Evolutionary conservation across 129 eudicot species (phyloP).

Genomic region (Smallanthus sonchifolius): DNA sequence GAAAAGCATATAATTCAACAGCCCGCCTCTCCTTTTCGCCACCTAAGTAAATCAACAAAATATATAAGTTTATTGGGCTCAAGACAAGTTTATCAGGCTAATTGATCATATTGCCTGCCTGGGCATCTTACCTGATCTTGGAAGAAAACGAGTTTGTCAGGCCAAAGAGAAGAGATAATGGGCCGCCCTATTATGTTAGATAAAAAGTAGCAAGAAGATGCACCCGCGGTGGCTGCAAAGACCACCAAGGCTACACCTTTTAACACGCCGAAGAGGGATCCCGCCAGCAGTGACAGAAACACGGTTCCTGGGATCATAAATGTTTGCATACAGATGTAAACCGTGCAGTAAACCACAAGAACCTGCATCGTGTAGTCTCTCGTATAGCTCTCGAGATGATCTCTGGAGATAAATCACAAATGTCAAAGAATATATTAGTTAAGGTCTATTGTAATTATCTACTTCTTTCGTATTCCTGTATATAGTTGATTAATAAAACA

Average conservation of each 20-base stretch:
- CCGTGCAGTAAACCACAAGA: slow-evolving; percentile 73
- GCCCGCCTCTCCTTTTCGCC: slow-evolving; percentile 55
- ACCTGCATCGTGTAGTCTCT: slow-evolving; percentile 89
- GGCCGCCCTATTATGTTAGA: slow-evolving; percentile 89
- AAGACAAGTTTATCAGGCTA: background rate
- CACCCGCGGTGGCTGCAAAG: slow-evolving; percentile 86
- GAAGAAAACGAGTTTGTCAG: slow-evolving; percentile 74
- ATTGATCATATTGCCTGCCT: background rate
- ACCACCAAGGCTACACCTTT: slow-evolving; percentile 85
- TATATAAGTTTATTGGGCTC: background rate
- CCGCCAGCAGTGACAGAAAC: slow-evolving; percentile 91
- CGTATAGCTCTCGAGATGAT: slow-evolving; percentile 82
- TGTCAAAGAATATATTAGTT: background rate
- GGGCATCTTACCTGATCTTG: slow-evolving; percentile 66
- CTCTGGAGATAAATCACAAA: slow-evolving; percentile 36
- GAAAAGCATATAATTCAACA: slow-evolving; percentile 74
- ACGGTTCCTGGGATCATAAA: slow-evolving; percentile 98
- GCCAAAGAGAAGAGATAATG: slow-evolving; percentile 74
- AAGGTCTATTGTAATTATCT: too few species aligned
- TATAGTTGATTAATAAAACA: too few species aligned
- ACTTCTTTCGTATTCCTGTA: too few species aligned
- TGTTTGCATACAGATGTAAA: slow-evolving; percentile 95
- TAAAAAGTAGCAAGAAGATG: slow-evolving; percentile 87
- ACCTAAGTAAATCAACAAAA: slow-evolving; percentile 42
- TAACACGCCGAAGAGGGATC: slow-evolving; percentile 77